Conservation (phyloP, 345 rosid species). For the Gossypium herbaceum region DNA sequence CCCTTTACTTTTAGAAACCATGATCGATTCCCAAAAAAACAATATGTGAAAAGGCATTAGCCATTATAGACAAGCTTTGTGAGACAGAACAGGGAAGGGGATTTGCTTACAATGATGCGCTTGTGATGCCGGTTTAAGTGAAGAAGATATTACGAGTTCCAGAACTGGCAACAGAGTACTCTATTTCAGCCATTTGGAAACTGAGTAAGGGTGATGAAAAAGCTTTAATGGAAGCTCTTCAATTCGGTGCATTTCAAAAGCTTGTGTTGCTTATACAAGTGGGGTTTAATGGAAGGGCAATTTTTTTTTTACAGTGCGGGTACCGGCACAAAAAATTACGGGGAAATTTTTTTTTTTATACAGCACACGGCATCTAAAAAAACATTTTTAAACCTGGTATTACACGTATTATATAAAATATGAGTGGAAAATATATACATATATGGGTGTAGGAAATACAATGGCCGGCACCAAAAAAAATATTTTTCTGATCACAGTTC, state of each 20-base stretch:
- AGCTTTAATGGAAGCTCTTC: constrained; percentile 37
- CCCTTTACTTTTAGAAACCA: background rate
- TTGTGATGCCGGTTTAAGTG: background rate
- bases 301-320: no score
- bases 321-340: no score
- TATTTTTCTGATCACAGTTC: no score
- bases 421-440: no score
- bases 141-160: background rate
- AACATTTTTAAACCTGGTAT: no score
- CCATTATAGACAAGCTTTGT: background rate
- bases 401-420: no score
- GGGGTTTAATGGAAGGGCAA: constrained; percentile 22
- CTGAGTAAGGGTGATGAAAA: constrained; percentile 27
- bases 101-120: background rate
- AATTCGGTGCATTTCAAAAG: constrained; percentile 59
- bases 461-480: no score
- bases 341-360: no score
- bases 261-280: constrained; percentile 48
- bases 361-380: no score
- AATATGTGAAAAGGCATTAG: background rate
- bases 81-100: constrained; percentile 16
- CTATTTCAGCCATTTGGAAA: constrained; percentile 44
- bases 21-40: background rate
- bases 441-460: no score
- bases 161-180: constrained; percentile 27